phyloP scores from a whole-genome alignment of 2,329 filamentous ascomycete species.

The Colletotrichum cordylinicola region DNA sequence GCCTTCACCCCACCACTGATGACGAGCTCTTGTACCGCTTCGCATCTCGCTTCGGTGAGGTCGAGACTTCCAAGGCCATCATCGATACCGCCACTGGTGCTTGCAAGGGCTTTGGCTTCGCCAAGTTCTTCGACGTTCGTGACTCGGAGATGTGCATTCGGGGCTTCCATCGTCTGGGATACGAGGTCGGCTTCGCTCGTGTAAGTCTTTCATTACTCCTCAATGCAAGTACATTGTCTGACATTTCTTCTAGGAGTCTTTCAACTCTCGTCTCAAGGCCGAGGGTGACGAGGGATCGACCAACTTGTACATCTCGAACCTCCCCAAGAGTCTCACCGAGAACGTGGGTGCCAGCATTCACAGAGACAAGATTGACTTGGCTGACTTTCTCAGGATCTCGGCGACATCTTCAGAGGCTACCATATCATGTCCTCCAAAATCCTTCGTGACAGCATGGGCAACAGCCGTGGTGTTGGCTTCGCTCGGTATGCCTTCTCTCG shows the following conservation, averaged over 20 bases:
- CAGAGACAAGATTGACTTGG: not conserved
- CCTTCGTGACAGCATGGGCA: constrained; percentile 87
- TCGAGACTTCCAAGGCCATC: constrained; percentile 98
- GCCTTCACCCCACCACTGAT: constrained; percentile 92
- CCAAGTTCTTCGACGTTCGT: constrained; percentile 87
- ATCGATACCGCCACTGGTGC: constrained; percentile 92
- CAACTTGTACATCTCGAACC: constrained; percentile 97
- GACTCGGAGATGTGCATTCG: constrained; percentile 96
- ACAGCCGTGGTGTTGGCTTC: constrained; percentile 96
- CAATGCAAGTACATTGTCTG: constrained; percentile 23
- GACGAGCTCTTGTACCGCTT: constrained; percentile 87
- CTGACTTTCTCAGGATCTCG: constrained; percentile 64
- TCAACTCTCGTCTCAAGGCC: constrained; percentile 97
- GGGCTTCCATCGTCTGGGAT: constrained; percentile 91
- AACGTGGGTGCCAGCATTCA: constrained; percentile 62
- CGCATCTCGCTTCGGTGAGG: constrained; percentile 86
- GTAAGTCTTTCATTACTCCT: constrained; percentile 52
- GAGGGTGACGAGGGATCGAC: constrained; percentile 89
- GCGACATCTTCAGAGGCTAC: constrained; percentile 79
- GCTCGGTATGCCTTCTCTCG: constrained; percentile 72
- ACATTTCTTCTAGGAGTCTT: constrained; percentile 76
- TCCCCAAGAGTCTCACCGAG: constrained; percentile 91
- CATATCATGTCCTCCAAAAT: constrained; percentile 94
- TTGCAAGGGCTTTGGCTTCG: constrained; percentile 98
- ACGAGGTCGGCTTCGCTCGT: constrained; percentile 96